Conservation (phyloP, 257 asterid species). For the Handroanthus guayacan region DNA sequence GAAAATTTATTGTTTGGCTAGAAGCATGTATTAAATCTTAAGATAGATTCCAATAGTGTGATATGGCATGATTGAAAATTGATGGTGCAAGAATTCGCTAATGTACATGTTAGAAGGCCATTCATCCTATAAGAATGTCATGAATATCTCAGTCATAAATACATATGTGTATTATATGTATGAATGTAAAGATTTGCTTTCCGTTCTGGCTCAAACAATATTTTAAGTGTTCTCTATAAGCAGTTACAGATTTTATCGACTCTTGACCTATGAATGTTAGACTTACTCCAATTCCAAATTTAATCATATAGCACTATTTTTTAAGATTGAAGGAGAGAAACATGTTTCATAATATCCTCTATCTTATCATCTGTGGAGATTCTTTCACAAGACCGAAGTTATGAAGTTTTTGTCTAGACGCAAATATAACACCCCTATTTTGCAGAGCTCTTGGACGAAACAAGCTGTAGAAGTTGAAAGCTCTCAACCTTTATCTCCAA, state of each 20-base stretch:
- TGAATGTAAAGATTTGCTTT: background rate
- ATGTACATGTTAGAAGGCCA: background rate
- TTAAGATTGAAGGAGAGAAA: background rate
- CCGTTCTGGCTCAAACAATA: background rate
- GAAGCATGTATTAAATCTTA: too few species aligned
- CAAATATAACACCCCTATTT: conserved; percentile 26
- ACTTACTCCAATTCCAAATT: background rate
- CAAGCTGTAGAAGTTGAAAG: conserved; percentile 70
- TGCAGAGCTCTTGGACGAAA: conserved; percentile 87
- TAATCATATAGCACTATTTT: background rate
- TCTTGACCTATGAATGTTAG: background rate
- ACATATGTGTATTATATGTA: too few species aligned
- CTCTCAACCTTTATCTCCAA: conserved; percentile 62
- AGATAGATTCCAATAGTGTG: background rate
- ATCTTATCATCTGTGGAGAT: conserved; percentile 3
- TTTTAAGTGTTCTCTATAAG: background rate
- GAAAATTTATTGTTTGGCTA: too few species aligned
- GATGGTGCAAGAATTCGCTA: background rate
- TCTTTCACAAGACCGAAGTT: background rate
- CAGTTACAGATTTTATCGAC: background rate
- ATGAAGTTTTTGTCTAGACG: conserved; percentile 33
- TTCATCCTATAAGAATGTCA: background rate
- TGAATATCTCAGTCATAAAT: background rate
- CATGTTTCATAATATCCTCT: background rate
- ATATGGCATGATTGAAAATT: conserved; percentile 5